Evolutionary conservation across 306 rosid species (phyloP).

Genomic region (Geum urbanum): DNA sequence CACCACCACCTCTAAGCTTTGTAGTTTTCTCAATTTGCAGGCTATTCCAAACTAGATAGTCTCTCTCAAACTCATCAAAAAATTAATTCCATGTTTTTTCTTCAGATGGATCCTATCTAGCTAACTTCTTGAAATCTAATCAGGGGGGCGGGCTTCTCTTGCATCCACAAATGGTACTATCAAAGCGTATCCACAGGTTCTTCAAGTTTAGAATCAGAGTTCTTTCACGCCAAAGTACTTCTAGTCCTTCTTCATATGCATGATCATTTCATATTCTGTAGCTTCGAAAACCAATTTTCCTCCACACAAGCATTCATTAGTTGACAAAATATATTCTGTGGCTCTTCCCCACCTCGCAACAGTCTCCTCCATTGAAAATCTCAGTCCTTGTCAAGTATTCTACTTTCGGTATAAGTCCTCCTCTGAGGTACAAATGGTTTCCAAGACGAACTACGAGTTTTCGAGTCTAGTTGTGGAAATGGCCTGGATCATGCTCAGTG

Average conservation of each 20-base stretch:
- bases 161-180: constrained; percentile 47
- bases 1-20: neutral
- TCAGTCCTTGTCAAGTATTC: neutral
- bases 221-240: constrained; percentile 13
- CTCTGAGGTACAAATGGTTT: constrained; percentile 39
- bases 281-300: constrained; percentile 6
- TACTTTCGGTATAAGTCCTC: neutral
- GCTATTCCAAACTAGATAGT: constrained; percentile 4
- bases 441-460: constrained; percentile 28
- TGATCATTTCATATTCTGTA: constrained; percentile 30
- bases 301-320: constrained; percentile 27
- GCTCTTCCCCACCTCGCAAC: constrained; percentile 22
- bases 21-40: constrained; percentile 6
- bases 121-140: constrained; percentile 5
- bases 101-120: constrained; percentile 1
- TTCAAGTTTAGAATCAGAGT: constrained; percentile 44
- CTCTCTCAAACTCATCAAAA: constrained; percentile 16
- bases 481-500: constrained; percentile 52
- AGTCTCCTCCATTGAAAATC: constrained; percentile 17
- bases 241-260: constrained; percentile 4
- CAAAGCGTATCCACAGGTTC: constrained; percentile 55
- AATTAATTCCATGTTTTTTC: neutral
- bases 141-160: constrained; percentile 8
- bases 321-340: constrained; percentile 16
- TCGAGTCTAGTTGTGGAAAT: constrained; percentile 49